Evolutionary conservation across 768 basidiomycete genomes (phyloP).

Genomic region (Imleria badia): DNA sequence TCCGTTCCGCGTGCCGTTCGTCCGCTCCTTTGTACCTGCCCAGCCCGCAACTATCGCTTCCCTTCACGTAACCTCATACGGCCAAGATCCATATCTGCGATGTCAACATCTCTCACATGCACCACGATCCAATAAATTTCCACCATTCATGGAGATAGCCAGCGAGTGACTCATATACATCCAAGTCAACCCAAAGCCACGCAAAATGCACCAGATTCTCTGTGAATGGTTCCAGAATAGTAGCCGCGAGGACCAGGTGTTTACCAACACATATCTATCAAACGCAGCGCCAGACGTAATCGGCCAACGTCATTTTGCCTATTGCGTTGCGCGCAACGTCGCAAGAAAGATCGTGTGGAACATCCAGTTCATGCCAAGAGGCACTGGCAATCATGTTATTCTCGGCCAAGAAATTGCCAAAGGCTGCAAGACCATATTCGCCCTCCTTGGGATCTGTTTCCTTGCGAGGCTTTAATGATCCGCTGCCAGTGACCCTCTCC

Average conservation of each 20-base stretch:
- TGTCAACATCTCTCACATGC: constrained; percentile 76
- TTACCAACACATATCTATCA: constrained; percentile 98
- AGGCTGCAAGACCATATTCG: constrained; percentile 65
- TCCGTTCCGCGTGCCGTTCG: constrained; percentile 9
- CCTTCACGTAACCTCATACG: constrained; percentile 88
- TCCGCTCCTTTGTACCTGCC: constrained; percentile 52
- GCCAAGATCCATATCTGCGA: constrained; percentile 88
- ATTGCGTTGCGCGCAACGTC: constrained; percentile 90
- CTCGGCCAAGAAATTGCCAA: constrained; percentile 90
- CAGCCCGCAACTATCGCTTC: constrained; percentile 68
- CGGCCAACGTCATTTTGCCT: constrained; percentile 80
- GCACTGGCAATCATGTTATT: constrained; percentile 96
- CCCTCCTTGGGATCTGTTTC: constrained; percentile 22
- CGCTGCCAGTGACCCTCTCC: constrained; percentile 71
- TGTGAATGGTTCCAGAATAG: constrained; percentile 88
- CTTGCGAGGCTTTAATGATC: constrained; percentile 52
- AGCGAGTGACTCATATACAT: constrained; percentile 76
- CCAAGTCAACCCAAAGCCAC: constrained; percentile 81
- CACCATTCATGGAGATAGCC: constrained; percentile 54
- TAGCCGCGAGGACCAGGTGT: constrained; percentile 86
- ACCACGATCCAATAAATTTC: constrained; percentile 77
- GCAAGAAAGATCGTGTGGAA: constrained; percentile 86
- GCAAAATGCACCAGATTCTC: constrained; percentile 71
- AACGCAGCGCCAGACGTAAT: constrained; percentile 86
- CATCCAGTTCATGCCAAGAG: constrained; percentile 89